phyloP scores from a whole-genome alignment of 768 basidiomycete genomes.

The Suillus ampliporus region DNA sequence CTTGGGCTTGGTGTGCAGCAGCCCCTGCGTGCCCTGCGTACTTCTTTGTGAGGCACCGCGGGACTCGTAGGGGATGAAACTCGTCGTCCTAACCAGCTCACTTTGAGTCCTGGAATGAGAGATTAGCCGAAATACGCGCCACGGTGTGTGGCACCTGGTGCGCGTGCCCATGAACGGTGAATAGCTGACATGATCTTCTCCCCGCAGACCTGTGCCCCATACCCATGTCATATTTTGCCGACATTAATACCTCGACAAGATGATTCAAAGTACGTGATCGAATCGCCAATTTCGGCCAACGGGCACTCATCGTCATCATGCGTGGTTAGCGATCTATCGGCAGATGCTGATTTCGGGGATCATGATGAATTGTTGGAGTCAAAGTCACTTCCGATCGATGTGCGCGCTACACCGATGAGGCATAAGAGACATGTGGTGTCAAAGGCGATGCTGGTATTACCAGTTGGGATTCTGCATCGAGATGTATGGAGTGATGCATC shows the following conservation, averaged over 20 bases:
- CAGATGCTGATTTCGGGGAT: not conserved
- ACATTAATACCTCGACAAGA: not conserved
- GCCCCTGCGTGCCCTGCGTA: constrained; percentile 26
- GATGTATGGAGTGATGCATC: not conserved
- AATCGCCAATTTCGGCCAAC: not conserved
- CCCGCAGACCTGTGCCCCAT: not conserved
- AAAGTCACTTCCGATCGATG: not conserved
- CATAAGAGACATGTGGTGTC: not conserved
- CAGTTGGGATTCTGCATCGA: not conserved
- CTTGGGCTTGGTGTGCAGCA: constrained; percentile 23
- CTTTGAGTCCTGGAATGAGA: not conserved
- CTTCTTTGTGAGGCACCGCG: constrained; percentile 40
- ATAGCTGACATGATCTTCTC: not conserved
- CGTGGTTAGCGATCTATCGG: not conserved
- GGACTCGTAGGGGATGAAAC: constrained; percentile 34
- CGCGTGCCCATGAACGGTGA: not conserved
- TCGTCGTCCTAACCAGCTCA: constrained; percentile 30
- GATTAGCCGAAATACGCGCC: not conserved
- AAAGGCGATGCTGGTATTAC: not conserved
- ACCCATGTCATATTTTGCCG: not conserved
- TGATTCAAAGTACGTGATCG: not conserved
- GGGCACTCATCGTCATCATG: not conserved
- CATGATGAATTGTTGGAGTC: not conserved
- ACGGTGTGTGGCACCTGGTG: not conserved
- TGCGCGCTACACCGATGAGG: not conserved